These are phyloP conservation scores for Beauveria sp. DNA, from an alignment of 2,329 filamentous ascomycete genomes.

Conservation along the genomic window DNA sequence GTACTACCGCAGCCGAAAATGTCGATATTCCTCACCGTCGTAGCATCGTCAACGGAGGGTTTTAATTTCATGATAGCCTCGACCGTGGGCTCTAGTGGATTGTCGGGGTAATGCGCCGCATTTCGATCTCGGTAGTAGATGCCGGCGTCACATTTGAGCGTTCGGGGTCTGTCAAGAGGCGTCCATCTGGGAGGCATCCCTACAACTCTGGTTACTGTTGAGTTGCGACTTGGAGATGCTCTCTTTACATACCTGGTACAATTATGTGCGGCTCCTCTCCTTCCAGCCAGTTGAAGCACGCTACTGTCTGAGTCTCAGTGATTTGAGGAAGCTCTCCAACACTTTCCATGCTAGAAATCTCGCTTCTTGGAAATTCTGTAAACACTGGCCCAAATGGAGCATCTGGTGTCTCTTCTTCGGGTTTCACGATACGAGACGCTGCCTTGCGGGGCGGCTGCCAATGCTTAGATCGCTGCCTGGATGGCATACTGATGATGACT, in stretches of 20 bases:
- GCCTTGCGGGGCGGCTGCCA: background rate
- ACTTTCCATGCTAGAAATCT: background rate
- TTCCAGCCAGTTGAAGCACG: background rate
- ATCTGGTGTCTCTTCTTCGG: background rate
- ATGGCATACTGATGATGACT: background rate
- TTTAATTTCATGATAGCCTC: conserved; percentile 25
- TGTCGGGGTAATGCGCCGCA: conserved; percentile 38
- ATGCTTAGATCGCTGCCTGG: background rate
- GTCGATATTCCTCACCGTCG: too few species aligned
- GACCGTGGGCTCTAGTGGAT: conserved; percentile 44
- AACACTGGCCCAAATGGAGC: background rate
- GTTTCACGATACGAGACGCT: background rate
- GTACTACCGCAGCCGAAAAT: too few species aligned
- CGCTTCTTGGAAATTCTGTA: background rate
- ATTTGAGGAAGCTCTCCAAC: background rate
- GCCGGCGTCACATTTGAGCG: conserved; percentile 37
- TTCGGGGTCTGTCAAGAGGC: background rate
- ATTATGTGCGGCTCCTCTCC: background rate
- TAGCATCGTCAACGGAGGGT: too few species aligned
- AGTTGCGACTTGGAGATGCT: background rate
- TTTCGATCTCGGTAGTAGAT: conserved; percentile 48
- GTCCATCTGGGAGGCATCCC: background rate
- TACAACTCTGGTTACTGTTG: background rate
- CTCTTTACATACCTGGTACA: background rate
- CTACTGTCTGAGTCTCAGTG: background rate